Base-by-base conservation (phyloP, 1,284 basidiomycete species). In the Apiotrichum veenhuisii region DNA sequence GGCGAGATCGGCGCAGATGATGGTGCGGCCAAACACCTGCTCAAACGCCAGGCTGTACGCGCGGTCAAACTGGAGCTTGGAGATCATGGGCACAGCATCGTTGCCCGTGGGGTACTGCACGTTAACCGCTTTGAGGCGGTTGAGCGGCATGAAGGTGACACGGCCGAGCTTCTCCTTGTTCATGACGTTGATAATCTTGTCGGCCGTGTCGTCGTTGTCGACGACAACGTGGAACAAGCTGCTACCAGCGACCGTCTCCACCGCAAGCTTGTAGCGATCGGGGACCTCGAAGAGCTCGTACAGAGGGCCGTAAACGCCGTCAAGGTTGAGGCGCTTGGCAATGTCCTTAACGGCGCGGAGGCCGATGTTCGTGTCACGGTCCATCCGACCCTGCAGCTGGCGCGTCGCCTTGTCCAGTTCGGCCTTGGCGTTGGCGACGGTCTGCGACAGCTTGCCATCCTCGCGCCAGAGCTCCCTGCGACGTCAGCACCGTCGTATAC, bases 211-310 rank as follows among this genome's bases (percentile, higher is more conserved):
- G 70, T 98, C 96, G 15, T 83, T 91, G 75, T 99, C 96, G 55
- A 98, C 95, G 0, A 98, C 95, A 33, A 98, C 87, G 69, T 98
- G 95, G 81, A 98, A 99, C 40, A 99, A 80, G 67, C 92, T 93
- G 63, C 4, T 10, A 1, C 94, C 93, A 0, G 94, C 96, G 0
- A 93, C 97, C 37, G 92, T 83, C 74, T 99, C 96, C 14, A 97
- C 85, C 1, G 96, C 91, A 2, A 85, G 91, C 74, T 92, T 95
- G 80, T 92, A 98, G 67, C 87, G 90, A 68, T 98, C 94, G 0
- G 87, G 84, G 50, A 97, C 87, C 59, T 92, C 88, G 71, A 98
- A 97, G 0, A 98, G 84, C 58, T 89, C 86, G 73, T 98, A 98
- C 14, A 99, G 77, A 3, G 96, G 93, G 0, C 96, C 96, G 67